These are phyloP conservation scores for Brassica incana DNA, from an alignment of 345 rosid genomes.

Conservation along the genomic window DNA sequence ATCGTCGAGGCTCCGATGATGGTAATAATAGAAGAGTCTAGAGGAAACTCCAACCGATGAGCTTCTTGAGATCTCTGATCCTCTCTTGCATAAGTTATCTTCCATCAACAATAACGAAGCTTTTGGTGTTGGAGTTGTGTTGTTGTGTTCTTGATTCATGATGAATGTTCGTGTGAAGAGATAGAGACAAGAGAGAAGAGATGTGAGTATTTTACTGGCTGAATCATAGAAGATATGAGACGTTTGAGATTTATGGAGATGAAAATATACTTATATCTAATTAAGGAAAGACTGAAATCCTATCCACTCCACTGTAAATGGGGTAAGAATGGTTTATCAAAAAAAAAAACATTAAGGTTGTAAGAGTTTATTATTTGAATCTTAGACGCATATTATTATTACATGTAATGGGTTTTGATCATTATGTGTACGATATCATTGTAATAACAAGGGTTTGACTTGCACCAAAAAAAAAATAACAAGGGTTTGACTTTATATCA, in stretches of 20 bases:
- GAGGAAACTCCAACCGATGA: conserved; percentile 46
- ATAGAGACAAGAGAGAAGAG: background rate
- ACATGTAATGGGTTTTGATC: conserved; percentile 14
- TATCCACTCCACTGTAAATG: background rate
- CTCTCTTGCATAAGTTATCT: conserved; percentile 40
- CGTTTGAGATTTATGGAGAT: conserved; percentile 16
- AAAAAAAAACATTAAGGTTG: conserved; percentile 4
- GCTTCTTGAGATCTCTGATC: conserved; percentile 41
- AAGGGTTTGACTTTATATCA: background rate
- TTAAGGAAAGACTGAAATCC: conserved; percentile 19
- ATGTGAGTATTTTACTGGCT: background rate
- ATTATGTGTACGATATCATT: background rate
- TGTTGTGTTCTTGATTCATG: conserved; percentile 40
- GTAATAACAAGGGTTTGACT: conserved; percentile 11
- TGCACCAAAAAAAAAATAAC: background rate
- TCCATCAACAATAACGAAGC: conserved; percentile 46
- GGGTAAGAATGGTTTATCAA: background rate
- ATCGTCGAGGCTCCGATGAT: conserved; percentile 27
- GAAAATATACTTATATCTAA: background rate
- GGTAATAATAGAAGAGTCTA: conserved; percentile 33
- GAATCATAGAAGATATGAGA: background rate
- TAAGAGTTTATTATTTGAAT: conserved; percentile 26
- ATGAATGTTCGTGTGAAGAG: background rate
- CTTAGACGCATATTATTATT: conserved; percentile 21
- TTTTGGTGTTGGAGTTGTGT: conserved; percentile 21